phyloP scores from a whole-genome alignment of 169 alveolate genomes.

The Amoebophrya sp. region DNA sequence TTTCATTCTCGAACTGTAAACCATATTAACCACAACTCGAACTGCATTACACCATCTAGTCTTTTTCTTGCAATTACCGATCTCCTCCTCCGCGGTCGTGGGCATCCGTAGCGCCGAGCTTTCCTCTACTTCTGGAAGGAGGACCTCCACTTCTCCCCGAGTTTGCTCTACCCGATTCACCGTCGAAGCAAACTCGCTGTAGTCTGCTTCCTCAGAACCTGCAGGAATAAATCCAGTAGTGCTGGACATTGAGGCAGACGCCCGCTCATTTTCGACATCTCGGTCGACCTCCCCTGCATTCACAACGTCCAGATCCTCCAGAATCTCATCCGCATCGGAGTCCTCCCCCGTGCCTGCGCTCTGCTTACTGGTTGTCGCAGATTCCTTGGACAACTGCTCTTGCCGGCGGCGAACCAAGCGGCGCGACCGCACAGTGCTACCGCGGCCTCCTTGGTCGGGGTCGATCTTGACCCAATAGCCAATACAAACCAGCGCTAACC shows the following conservation, averaged over 20 bases:
- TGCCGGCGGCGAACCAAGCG: background rate
- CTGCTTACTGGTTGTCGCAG: too few species aligned
- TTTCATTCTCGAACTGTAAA: too few species aligned
- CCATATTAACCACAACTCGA: too few species aligned
- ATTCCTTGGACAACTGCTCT: too few species aligned
- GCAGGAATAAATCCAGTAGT: background rate
- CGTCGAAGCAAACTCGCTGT: background rate
- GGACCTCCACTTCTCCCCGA: background rate
- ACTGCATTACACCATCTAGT: too few species aligned
- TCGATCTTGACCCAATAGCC: background rate
- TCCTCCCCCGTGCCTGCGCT: background rate
- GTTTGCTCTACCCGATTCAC: background rate
- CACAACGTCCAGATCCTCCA: background rate
- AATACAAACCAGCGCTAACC: background rate
- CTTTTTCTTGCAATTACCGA: too few species aligned
- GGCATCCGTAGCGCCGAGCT: background rate
- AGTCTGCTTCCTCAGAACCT: background rate
- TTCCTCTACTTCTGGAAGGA: background rate
- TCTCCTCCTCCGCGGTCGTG: background rate
- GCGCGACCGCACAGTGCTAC: constrained; percentile 1
- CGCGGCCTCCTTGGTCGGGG: background rate
- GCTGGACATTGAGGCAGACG: background rate
- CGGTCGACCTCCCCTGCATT: background rate
- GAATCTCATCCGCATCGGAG: background rate
- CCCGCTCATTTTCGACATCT: background rate